Evolutionary conservation across 805 yeast genomes (phyloP), one percentile per base, ranked within the genome.

Genomic region (Cyberlindnera meyerae): DNA sequence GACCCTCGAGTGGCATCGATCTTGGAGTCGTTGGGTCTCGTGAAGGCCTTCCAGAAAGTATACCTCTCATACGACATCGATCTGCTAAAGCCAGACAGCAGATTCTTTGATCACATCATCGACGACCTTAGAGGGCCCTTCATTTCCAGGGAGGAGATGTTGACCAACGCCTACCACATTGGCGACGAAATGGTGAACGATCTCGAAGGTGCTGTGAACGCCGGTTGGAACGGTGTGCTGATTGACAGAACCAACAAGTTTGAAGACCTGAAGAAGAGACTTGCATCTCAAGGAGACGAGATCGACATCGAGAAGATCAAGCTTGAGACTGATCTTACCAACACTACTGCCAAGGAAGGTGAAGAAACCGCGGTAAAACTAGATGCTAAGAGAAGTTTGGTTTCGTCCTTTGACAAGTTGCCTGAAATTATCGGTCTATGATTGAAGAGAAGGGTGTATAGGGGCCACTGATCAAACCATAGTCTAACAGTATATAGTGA

Each of bases 101-200:
- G 40, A 24, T 72, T 81, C 45, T 81, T 72, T 48, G 62, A 70
- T 15, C 35, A 46, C 11, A 66, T 71, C 4, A 32, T 63, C 4
- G 38, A 54, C 2, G 65, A 56, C 34, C 39, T 60, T 24, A 37
- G 44, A 5, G 44, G 41, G 3, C 54, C 48, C 9, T 35, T 49
- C 27, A 39, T 49, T 11, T 29, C 53, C 11, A 30, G 45, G n/a
- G 43, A 48, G 12, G 46, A 51, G 11, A 39, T 59, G 34, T 41
- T 51, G 21, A 33, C 38, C 8, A 43, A 48, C 11, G 55, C 65
- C 4, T 80, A 83, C 84, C 90, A 82, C 52, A 59, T 80, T 32
- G 90, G 90, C 1, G 89, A 82, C 51, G 76, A 72, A 44, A 54
- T 65, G 25, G 58, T 57, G 7, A 73, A 75, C 34, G 90, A 82